These are phyloP conservation scores for Backusella psychrophila DNA, from an alignment of 192 early-diverging fungal species.

Conservation along the genomic window DNA sequence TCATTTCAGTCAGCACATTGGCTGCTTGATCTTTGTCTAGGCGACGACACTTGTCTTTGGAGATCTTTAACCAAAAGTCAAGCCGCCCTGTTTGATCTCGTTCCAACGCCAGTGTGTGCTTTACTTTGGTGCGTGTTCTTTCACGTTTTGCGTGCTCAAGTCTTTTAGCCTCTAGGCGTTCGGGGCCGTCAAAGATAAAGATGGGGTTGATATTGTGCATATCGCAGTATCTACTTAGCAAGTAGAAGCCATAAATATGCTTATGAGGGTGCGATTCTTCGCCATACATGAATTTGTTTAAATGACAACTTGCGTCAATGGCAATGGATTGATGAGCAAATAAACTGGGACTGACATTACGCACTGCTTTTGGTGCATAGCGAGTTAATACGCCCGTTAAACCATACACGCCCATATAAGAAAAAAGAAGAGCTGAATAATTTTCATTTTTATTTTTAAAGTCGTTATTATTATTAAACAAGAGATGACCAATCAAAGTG, in stretches of 20 bases:
- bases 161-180: constrained; percentile 50
- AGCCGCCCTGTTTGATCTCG: constrained; percentile 35
- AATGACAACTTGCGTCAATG: constrained; percentile 34
- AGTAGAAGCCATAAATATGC: constrained; percentile 60
- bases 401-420: constrained; percentile 29
- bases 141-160: constrained; percentile 39
- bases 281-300: constrained; percentile 38
- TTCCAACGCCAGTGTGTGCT: constrained; percentile 38
- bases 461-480: background rate
- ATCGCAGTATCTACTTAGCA: constrained; percentile 47
- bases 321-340: constrained; percentile 16
- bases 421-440: background rate
- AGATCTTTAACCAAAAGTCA: background rate
- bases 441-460: background rate
- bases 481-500: constrained; percentile 47
- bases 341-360: background rate
- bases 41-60: background rate
- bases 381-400: constrained; percentile 27
- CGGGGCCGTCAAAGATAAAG: constrained; percentile 67
- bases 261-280: constrained; percentile 39
- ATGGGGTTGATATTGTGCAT: constrained; percentile 57
- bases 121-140: constrained; percentile 26
- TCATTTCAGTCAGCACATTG: background rate
- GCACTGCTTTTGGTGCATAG: constrained; percentile 28
- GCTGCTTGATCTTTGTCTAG: constrained; percentile 3